A percentile compares a stretch with the other conserved stretches of the same genome.
Conservation (phyloP, 108 stramenopile genomes). For the Cyclotella baltica region DNA sequence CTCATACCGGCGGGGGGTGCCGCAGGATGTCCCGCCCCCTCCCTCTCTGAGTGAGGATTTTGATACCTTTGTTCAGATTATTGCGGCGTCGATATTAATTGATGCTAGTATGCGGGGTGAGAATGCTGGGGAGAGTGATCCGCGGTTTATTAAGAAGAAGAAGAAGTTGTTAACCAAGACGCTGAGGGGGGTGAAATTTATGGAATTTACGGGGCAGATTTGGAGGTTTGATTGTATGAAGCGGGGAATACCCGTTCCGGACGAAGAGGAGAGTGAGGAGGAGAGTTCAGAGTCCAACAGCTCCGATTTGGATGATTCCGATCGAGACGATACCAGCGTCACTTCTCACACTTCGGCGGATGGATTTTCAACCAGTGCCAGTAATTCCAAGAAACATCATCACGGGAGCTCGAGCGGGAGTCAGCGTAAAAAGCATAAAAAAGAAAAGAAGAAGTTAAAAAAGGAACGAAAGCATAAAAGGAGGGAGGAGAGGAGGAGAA, state of each 20-base stretch:
- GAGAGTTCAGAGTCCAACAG: slow-evolving; percentile 5
- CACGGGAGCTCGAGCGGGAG: slow-evolving; percentile 20
- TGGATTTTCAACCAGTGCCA: slow-evolving; percentile 47
- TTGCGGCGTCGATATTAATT: slow-evolving; percentile 55
- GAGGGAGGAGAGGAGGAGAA: slow-evolving; percentile 27
- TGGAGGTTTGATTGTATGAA: slow-evolving; percentile 31
- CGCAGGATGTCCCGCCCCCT: slow-evolving; percentile 14
- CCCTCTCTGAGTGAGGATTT: slow-evolving; percentile 32
- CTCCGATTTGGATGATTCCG: slow-evolving; percentile 20
- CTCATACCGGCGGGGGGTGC: too few species aligned
- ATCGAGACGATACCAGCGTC: slow-evolving; percentile 23
- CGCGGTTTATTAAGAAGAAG: slow-evolving; percentile 50
- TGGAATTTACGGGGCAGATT: slow-evolving; percentile 27
- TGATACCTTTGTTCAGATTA: slow-evolving; percentile 45
- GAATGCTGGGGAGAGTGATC: slow-evolving; percentile 50
- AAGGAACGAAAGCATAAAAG: slow-evolving; percentile 32
- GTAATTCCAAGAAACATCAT: slow-evolving; percentile 25
- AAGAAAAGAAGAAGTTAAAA: slow-evolving; percentile 42
- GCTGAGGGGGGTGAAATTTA: slow-evolving; percentile 33
- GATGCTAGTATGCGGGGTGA: slow-evolving; percentile 55
- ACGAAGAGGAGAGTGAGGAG: slow-evolving; percentile 11
- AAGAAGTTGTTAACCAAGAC: slow-evolving; percentile 43
- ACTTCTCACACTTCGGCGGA: slow-evolving; percentile 37
- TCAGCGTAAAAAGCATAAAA: slow-evolving; percentile 24
- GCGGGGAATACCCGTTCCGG: not conserved